Conservation (phyloP, 2,329 filamentous ascomycete genomes). For the Uncinocarpus reesii region DNA sequence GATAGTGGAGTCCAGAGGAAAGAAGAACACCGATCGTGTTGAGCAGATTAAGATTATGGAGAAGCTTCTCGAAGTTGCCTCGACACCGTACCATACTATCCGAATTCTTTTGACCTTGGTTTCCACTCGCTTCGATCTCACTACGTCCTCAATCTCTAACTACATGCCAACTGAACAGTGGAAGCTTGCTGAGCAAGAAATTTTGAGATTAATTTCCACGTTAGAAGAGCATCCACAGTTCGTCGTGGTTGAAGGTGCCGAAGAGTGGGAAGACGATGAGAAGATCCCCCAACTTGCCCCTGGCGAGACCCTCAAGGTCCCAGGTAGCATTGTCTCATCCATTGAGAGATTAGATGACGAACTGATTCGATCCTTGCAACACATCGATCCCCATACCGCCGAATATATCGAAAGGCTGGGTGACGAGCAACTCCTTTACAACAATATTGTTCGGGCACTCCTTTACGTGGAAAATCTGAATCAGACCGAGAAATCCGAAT, state of each 20-base stretch:
- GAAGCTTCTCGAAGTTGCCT: conserved; percentile 80
- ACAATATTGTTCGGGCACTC: conserved; percentile 76
- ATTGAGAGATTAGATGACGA: conserved; percentile 94
- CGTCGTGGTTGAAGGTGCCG: conserved; percentile 79
- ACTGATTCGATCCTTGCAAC: conserved; percentile 90
- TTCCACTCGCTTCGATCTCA: conserved; percentile 88
- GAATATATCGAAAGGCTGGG: conserved; percentile 94
- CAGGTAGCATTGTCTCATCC: conserved; percentile 88
- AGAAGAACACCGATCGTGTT: conserved; percentile 92
- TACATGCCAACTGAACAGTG: conserved; percentile 95
- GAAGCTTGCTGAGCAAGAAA: conserved; percentile 86
- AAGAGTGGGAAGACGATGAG: conserved; percentile 99
- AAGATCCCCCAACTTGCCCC: conserved; percentile 66
- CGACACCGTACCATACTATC: conserved; percentile 86
- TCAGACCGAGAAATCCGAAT: conserved; percentile 53
- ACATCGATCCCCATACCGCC: conserved; percentile 94
- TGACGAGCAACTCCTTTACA: conserved; percentile 84
- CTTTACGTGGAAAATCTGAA: conserved; percentile 78
- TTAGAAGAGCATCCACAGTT: conserved; percentile 71
- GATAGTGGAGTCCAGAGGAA: conserved; percentile 90
- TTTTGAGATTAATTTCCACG: conserved; percentile 63
- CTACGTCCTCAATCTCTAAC: conserved; percentile 57
- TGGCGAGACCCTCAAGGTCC: conserved; percentile 77
- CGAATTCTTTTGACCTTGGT: conserved; percentile 84
- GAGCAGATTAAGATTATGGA: conserved; percentile 98